Evolutionary conservation across 306 rosid genomes (phyloP), one percentile per base, ranked within the genome.

Genomic region (Psophocarpus tetragonolobus): DNA sequence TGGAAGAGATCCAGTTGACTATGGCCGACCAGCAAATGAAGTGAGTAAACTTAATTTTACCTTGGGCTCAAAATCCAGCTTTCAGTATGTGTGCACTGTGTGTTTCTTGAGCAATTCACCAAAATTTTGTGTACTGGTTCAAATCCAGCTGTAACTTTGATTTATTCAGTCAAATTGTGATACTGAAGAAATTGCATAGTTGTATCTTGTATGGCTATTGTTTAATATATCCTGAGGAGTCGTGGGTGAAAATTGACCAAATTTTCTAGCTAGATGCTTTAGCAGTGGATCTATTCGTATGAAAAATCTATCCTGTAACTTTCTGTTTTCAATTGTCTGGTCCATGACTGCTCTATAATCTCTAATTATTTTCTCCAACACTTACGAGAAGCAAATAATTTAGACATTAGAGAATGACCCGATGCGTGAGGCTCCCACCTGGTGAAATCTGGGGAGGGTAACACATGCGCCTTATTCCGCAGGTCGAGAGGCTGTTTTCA

Each of bases 1-100:
- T 12, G 97, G 98, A 74, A 87, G 98, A 80, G 98, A 93, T 79
- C 97, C 98, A 10, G 98, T 93, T 23, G 95, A 93, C 74, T 91
- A 91, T 75, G 92, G 93, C 26, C 97, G 98, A 30, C 97, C 95
- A 74, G 33, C 91, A 15, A 85, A 82, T 3, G 98, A 93, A 90
- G 97, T 93, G 80, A 84, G 87, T 35, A 51, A 35, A 84, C 20
- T 53, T 83, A 41, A 1, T 72, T 14, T 48, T 54, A 15, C 23
- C 63, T 79, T 32, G 0, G 30, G 79, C 9, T n/a, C 65, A 67
- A 73, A 51, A 36, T 74, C 27, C 71, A 66, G 57, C 42, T 72
- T 73, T 73, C 64, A 69, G 20, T 76, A 73, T 68, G 50, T 14
- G 32, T 17, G 2, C 10, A 11, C 35, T 8, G 4, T 24, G 29